phyloP scores from a whole-genome alignment of 192 early-diverging fungal genomes.

The Phycomyces blakesleeanus region DNA sequence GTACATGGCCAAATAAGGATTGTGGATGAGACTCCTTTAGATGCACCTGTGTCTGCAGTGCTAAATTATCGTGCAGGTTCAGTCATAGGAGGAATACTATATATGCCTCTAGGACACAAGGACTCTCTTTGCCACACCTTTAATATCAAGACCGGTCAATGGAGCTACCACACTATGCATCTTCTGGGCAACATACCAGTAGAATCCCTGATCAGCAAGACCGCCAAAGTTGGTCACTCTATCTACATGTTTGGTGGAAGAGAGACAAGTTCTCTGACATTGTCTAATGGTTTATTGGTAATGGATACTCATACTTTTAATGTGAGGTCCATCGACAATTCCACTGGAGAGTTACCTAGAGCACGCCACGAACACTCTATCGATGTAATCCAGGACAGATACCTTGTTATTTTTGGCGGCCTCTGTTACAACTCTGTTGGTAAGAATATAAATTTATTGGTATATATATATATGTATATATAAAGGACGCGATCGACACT shows the following conservation, averaged over 20 bases:
- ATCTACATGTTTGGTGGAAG: constrained; percentile 30
- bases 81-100: constrained; percentile 16
- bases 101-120: constrained; percentile 25
- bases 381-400: constrained; percentile 21
- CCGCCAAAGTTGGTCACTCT: constrained; percentile 14
- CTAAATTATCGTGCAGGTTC: constrained; percentile 22
- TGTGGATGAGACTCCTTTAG: not conserved
- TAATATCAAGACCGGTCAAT: constrained; percentile 21
- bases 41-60: not conserved
- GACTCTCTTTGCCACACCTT: constrained; percentile 20
- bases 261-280: constrained; percentile 17
- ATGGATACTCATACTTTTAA: constrained; percentile 17
- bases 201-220: constrained; percentile 22
- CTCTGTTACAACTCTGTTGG: constrained; percentile 34
- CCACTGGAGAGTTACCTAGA: constrained; percentile 22
- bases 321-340: constrained; percentile 8
- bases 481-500: too few species aligned
- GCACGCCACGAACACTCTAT: constrained; percentile 34
- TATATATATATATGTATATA: too few species aligned
- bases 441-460: constrained; percentile 16
- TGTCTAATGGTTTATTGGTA: constrained; percentile 21
- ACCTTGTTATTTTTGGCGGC: constrained; percentile 33
- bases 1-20: not conserved
- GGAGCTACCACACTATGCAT: constrained; percentile 14
- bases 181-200: constrained; percentile 3